Evolutionary conservation across 2,329 filamentous ascomycete species (phyloP), one percentile per base, ranked within the genome.

Genomic region (Alternaria sp.): DNA sequence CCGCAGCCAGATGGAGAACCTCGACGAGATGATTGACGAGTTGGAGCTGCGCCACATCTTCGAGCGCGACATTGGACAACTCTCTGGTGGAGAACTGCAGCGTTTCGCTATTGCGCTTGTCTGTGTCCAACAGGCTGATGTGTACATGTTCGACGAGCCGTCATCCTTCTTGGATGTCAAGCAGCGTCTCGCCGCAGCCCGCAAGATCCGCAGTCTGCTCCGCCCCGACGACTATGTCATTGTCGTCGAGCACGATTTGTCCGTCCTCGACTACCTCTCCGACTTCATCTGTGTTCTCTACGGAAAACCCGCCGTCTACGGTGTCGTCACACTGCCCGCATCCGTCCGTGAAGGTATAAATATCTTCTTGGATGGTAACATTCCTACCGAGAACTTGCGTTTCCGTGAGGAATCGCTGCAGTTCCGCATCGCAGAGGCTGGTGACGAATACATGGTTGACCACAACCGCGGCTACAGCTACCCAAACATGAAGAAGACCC

Each of bases 91-190:
- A 87, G 96, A 99, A 83, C 87, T 99, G 78, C 96, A 99, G 83
- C 92, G 96, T 82, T 99, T 99, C 76, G 96, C 96, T 74, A 97
- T 99, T 73, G 96, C 92, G 76, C 92, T 95, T 55, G 94, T 97
- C 67, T 97, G 94, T 76, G 94, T 98, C 21, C 95, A 98, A 81
- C 90, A 97, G 76, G 95, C 95, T 72, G 96, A 99, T 80, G 78
- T 81, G 84, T 99, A 99, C 87, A 98, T 99, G 96, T 99, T 99
- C 77, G 96, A 99, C 82, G 96, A 99, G 85, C 96, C 96, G 18
- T 98, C 95, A 44, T 99, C 96, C 41, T 99, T 97, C 82, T 88
- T 99, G 62, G 96, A 99, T 91, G 96, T 99, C 79, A 98, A 98
- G 88, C 96, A 99, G 84, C 92, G 96, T 90, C 86, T 99, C 71